phyloP scores from a whole-genome alignment of 2,329 filamentous ascomycete species.

The Phoma herbarum region DNA sequence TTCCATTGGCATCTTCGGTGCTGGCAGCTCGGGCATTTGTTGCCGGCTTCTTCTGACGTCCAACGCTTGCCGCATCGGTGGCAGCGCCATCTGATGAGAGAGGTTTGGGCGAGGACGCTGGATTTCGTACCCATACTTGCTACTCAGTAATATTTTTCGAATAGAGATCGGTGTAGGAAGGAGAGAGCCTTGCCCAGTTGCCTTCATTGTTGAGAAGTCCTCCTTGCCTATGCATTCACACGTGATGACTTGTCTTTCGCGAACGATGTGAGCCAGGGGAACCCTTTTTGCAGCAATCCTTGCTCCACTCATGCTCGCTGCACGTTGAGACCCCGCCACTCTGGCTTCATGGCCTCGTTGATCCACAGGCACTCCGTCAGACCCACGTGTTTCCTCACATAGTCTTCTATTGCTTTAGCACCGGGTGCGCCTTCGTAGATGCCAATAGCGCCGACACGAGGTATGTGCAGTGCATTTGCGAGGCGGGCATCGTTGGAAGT shows the following conservation, averaged over 20 bases:
- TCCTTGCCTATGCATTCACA: background rate
- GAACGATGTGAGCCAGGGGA: background rate
- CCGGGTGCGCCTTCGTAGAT: slow-evolving; percentile 66
- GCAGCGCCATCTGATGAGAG: slow-evolving; percentile 4
- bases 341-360: slow-evolving; percentile 52
- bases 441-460: slow-evolving; percentile 71
- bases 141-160: background rate
- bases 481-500: slow-evolving; percentile 67
- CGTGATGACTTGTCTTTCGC: background rate
- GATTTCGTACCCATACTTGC: background rate
- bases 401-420: slow-evolving; percentile 64
- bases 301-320: slow-evolving; percentile 2
- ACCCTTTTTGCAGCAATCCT: background rate
- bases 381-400: slow-evolving; percentile 63
- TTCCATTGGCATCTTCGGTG: slow-evolving; percentile 4
- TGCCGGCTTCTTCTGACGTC: slow-evolving; percentile 2
- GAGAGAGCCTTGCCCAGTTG: background rate
- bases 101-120: background rate
- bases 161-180: background rate
- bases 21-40: slow-evolving; percentile 7
- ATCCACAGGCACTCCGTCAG: slow-evolving; percentile 67
- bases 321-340: slow-evolving; percentile 58
- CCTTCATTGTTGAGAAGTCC: too few species aligned
- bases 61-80: slow-evolving; percentile 8
- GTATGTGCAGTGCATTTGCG: slow-evolving; percentile 66